These are phyloP conservation scores for Xanthoconium purpureum DNA, from an alignment of 768 basidiomycete species.

Conservation along the genomic window DNA sequence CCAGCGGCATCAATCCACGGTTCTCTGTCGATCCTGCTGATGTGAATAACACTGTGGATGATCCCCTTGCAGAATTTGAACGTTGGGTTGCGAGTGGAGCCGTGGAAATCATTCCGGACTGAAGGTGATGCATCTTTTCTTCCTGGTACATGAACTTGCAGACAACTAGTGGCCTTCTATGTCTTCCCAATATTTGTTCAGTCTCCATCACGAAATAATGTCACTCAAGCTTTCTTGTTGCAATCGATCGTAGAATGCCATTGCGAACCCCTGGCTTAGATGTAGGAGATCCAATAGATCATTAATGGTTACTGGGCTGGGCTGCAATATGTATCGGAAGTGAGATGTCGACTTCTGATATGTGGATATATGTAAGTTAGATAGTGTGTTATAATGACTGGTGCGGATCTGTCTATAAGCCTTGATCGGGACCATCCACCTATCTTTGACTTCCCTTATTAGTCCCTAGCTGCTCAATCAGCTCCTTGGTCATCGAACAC, in stretches of 20 bases:
- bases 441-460: background rate
- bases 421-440: background rate
- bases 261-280: too few species aligned
- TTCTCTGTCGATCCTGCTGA: background rate
- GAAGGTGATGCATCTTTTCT: background rate
- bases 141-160: too few species aligned
- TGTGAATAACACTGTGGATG: slow-evolving; percentile 24
- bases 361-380: background rate
- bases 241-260: too few species aligned
- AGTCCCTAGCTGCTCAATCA: background rate
- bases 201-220: too few species aligned
- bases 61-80: slow-evolving; percentile 64
- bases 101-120: slow-evolving; percentile 46
- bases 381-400: background rate
- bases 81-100: slow-evolving; percentile 66
- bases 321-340: background rate
- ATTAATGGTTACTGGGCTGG: too few species aligned
- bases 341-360: background rate
- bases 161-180: too few species aligned
- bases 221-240: too few species aligned
- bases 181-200: too few species aligned
- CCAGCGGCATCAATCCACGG: background rate
- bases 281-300: too few species aligned
- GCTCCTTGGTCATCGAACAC: slow-evolving; percentile 52
- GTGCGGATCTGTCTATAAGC: background rate